phyloP scores from a whole-genome alignment of 2,329 filamentous ascomycete species.

The Aspergillus calidoustus region DNA sequence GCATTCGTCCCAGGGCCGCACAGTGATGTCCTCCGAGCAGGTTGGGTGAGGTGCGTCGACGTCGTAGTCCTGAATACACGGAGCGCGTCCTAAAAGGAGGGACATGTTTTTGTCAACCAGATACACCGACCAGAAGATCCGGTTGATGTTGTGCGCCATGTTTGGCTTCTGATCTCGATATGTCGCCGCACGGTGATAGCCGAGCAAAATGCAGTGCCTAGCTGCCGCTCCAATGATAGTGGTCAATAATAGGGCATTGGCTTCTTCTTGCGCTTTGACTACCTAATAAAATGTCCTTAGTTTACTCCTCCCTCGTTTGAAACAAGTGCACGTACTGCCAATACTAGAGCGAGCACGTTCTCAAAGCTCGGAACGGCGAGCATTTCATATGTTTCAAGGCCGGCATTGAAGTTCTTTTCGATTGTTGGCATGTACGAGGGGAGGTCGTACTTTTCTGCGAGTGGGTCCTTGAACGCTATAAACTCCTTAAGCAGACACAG shows the following conservation, averaged over 20 bases:
- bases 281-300: constrained; percentile 8
- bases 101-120: constrained; percentile 11
- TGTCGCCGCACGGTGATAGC: constrained; percentile 25
- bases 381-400: constrained; percentile 30
- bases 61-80: constrained; percentile 6
- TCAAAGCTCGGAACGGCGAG: constrained; percentile 31
- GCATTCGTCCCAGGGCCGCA: constrained; percentile 6
- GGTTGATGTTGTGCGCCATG: not conserved
- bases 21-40: not conserved
- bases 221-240: constrained; percentile 25
- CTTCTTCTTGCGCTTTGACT: constrained; percentile 27
- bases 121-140: constrained; percentile 14
- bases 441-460: constrained; percentile 24
- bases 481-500: constrained; percentile 28
- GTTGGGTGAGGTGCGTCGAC: constrained; percentile 9
- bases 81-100: constrained; percentile 5
- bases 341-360: constrained; percentile 27
- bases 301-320: not conserved
- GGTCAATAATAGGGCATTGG: constrained; percentile 22
- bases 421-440: constrained; percentile 13
- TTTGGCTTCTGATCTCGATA: constrained; percentile 18
- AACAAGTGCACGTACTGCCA: constrained; percentile 27
- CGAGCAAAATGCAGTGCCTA: constrained; percentile 28
- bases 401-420: constrained; percentile 23
- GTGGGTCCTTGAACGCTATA: constrained; percentile 14